These are phyloP conservation scores for Pseudozyma tsukubaensis DNA, from an alignment of 1,284 basidiomycete genomes.

Conservation along the genomic window DNA sequence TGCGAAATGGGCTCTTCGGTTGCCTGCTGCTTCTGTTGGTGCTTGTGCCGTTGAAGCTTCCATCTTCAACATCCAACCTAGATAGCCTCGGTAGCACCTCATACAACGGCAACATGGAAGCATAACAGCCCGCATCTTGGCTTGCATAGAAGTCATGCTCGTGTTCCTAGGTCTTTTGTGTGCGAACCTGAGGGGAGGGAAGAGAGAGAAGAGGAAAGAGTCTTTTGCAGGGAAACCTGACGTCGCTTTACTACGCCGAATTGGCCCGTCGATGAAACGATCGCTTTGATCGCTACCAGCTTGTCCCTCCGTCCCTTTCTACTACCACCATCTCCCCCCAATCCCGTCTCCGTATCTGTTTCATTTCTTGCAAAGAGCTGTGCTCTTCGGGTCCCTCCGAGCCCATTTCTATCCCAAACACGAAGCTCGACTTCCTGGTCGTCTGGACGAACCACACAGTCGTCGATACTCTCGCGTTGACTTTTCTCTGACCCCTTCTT, in stretches of 20 bases:
- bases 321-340: constrained; percentile 28
- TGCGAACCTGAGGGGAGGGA: neutral
- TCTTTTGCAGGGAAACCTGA: no score
- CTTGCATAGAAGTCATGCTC: constrained; percentile 22
- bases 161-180: constrained; percentile 14
- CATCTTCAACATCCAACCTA: constrained; percentile 22
- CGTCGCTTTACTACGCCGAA: neutral
- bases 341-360: constrained; percentile 22
- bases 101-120: constrained; percentile 8
- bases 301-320: constrained; percentile 1
- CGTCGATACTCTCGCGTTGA: constrained; percentile 1
- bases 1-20: no score
- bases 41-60: no score
- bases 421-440: constrained; percentile 25
- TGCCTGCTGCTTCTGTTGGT: no score
- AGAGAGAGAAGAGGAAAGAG: no score
- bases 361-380: constrained; percentile 39
- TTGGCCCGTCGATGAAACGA: neutral
- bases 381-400: constrained; percentile 26
- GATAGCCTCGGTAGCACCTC: no score
- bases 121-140: no score
- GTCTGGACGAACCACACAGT: constrained; percentile 25
- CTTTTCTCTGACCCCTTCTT: neutral
- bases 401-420: constrained; percentile 5
- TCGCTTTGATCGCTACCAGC: constrained; percentile 4